Base-by-base conservation (phyloP, 257 asterid species). In the Mentha longifolia region DNA sequence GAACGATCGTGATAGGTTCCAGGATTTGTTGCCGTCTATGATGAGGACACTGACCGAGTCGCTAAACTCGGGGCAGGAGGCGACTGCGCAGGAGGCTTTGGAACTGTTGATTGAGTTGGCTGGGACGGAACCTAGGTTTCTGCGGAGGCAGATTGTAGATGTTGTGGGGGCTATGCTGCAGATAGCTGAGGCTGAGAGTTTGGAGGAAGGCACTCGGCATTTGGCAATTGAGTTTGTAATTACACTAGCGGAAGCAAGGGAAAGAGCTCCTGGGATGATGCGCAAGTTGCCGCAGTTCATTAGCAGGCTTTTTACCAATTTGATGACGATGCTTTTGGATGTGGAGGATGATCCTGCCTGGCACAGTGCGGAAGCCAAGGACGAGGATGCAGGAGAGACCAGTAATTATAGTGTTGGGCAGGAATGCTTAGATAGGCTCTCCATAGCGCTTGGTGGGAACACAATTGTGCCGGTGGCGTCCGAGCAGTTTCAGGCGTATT, bases 251-350 rank as follows among this genome's bases (percentile, higher is more conserved):
- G 99, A 95, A 77, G 98, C 98, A 0, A 86, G 99, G 74, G 99
- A 95, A 72, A 82, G 98, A 74, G 97, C 99, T 3, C 99, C 99
- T 0, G 99, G 99, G 79, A 92, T 95, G 99, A 88, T 95, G 99
- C 90, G 99, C 81, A 95, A 95, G 83, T 61, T 95, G 87, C 98
- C 99, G 0, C 99, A 92, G 75, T 95, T 92, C 68, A 87, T 95
- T 65, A 88, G 85, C 77, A 78, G 95, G 79, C 73, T 95, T 31
- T 95, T 95, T 73, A 82, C 96, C 0, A 92, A 81, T 70, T 73
- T 95, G 75, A 88, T 95, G 99, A 86, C 74, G 73, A 86, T 95
- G 97, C 83, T 95, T 59, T 75, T 89, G 84, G 97, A 95, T 76
- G 76, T 95, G 50, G 98, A 95, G 65, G 98, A 95, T 72, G 99